Conservation (phyloP, 2,329 filamentous ascomycete species). For the Phyllosticta citrichinensis region DNA sequence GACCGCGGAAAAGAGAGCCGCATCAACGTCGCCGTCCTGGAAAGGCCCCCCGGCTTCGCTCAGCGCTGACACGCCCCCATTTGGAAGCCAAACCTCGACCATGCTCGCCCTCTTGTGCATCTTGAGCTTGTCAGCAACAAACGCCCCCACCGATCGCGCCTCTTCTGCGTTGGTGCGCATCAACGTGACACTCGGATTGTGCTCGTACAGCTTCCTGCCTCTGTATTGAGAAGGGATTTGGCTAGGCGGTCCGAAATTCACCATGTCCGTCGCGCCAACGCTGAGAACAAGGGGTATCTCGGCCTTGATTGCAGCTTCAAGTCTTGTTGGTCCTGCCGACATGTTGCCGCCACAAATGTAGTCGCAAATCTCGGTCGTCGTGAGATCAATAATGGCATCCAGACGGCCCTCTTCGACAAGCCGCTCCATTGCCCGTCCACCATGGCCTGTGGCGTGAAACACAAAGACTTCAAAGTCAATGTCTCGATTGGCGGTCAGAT, state of each 20-base stretch:
- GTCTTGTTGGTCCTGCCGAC: constrained; percentile 46
- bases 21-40: constrained; percentile 39
- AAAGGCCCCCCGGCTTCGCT: constrained; percentile 45
- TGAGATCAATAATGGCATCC: constrained; percentile 60
- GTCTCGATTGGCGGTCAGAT: constrained; percentile 34
- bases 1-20: constrained; percentile 38
- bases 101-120: constrained; percentile 27
- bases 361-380: constrained; percentile 60
- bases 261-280: constrained; percentile 37
- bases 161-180: constrained; percentile 55
- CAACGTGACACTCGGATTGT: constrained; percentile 57
- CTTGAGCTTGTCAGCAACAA: constrained; percentile 46
- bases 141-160: constrained; percentile 43
- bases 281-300: constrained; percentile 49
- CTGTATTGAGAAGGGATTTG: neutral
- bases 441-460: constrained; percentile 61
- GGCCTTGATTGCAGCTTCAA: constrained; percentile 46
- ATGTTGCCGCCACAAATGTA: constrained; percentile 54
- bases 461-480: constrained; percentile 47
- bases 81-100: constrained; percentile 50
- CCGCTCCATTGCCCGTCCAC: constrained; percentile 59
- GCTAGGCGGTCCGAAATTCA: constrained; percentile 46
- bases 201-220: constrained; percentile 46
- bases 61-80: constrained; percentile 49
- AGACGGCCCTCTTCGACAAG: constrained; percentile 48